Evolutionary conservation across 2,329 filamentous ascomycete genomes (phyloP), one percentile per base, ranked within the genome.

Genomic region (Alternaria burnsii): DNA sequence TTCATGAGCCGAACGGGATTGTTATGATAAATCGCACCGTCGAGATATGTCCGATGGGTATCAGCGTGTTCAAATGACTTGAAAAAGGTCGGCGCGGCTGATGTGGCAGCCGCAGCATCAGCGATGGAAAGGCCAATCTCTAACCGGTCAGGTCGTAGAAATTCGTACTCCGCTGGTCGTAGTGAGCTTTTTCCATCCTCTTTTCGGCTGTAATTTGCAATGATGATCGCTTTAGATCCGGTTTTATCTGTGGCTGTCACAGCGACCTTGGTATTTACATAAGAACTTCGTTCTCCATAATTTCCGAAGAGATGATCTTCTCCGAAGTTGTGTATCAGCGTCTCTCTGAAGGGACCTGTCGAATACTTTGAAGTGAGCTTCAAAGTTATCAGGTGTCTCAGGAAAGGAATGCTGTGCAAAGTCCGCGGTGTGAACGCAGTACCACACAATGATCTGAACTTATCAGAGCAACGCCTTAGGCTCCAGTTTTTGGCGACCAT

Each of bases 1-100:
- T 84, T 77, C 3, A 82, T 82, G 51, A 85, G 71, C 5, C 71
- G 62, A 10, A 83, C 74, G 14, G 83, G 83, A 43, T 85, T 85
- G 48, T 81, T 80, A 61, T 81, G 76, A 12, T 78, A 76, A 1
- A 83, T 61, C 7, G 77, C 81, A 7, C 82, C 82, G 56, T 84
- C 83, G 1, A 81, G 66, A 58, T 83, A 85, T 1, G 69, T 73
- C n/a, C 73, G 71, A 46, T 78, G 74, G 0, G 81, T 79, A 20
- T 75, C 68, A n/a, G 73, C 67, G 53, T 85, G 79, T 12, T 74
- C 65, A 63, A 82, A 84, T 0, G 80, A 78, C 54, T 80, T 81
- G 73, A 85, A 84, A 56, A 76, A 81, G 3, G 69, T 69, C 3
- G 83, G 81, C 8, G 80, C 79, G 5, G 83, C 81, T 9, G 80